Evolutionary conservation across 441 rosid genomes (phyloP).

Genomic region (Monsonia emarginata): DNA sequence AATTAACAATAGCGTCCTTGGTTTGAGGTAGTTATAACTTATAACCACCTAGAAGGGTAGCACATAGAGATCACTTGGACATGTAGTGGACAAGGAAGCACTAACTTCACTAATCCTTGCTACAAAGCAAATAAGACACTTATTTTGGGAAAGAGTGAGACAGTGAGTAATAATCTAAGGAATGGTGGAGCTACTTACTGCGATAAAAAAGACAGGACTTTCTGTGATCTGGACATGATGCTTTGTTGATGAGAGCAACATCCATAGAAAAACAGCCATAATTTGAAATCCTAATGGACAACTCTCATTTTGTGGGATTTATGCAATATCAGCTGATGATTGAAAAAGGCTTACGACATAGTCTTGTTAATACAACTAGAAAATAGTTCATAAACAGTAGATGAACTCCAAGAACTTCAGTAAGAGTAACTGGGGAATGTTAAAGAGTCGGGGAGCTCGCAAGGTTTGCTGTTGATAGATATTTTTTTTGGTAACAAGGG

Average conservation of each 20-base stretch:
- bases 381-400: neutral
- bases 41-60: no score
- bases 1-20: no score
- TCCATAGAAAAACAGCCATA: neutral
- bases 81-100: no score
- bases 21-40: no score
- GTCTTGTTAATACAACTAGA: neutral
- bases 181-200: neutral
- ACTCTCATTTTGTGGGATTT: neutral
- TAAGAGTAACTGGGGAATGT: neutral
- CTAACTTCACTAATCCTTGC: no score
- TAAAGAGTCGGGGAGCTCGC: no score
- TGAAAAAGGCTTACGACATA: neutral
- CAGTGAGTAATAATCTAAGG: no score
- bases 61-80: no score
- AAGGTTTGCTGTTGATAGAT: no score
- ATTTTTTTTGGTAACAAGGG: no score
- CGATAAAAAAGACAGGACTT: neutral
- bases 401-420: neutral
- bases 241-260: neutral
- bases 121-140: no score
- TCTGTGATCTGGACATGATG: neutral
- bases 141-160: no score
- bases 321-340: neutral
- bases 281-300: neutral